Evolutionary conservation across 345 rosid species (phyloP), one percentile per base, ranked within the genome.

Genomic region (Camelina laxa): DNA sequence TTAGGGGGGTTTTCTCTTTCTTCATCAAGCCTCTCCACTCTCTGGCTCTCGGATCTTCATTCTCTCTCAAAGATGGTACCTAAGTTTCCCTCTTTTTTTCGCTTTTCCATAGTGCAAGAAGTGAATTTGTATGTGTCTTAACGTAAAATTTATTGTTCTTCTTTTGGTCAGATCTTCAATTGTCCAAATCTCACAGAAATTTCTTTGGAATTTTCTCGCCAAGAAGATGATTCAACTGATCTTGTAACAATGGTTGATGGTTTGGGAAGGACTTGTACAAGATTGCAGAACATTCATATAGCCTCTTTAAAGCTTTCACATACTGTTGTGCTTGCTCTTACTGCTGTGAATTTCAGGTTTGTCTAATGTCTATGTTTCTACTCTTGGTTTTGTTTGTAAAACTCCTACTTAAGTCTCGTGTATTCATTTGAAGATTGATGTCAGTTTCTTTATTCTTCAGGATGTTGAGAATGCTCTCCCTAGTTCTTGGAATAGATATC

Each of bases 381-480:
- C 24, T 48, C 50, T 61, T 44, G 27, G 16, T 68, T 67, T 75
- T 48, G 16, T 50, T 69, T 42, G 41, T 39, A 10, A 53, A 63
- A 53, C n/a, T n/a, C n/a, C n/a, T n/a, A 41, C 45, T 41, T 12
- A 7, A 24, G 65, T 71, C 42, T 24, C 13, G 16, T 36, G 41
- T 38, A 41, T 62, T 51, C 36, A 20, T 16, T 50, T 41, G 48
- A 27, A 38, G 33, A 57, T 72, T 24, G 27, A 66, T 81, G 9
- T 47, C 42, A 14, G 12, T 51, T 76, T 54, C 21, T 35, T 54
- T 35, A 13, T 77, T 20, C 5, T 76, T 47, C 80, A 96, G 99
- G 92, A 79, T 82, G 11, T 77, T 96, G 84, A 85, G 88, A 51
- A 92, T 92, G 99, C 93, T 96, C 44, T 96, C 99, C 6, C 89